phyloP scores from a whole-genome alignment of 805 yeast species.

The Metschnikowia gelsemii region DNA sequence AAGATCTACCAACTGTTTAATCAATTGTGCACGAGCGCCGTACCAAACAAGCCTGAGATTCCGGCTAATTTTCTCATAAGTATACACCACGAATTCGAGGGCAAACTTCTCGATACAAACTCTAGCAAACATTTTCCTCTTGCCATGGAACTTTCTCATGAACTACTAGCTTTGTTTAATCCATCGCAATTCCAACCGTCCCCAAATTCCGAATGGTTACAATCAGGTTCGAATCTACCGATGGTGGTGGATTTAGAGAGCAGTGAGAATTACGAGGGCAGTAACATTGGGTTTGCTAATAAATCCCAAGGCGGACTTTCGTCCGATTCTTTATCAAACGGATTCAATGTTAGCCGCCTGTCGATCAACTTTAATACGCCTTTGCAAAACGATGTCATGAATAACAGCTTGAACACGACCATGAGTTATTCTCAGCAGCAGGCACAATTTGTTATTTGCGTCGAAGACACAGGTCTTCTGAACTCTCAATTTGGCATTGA shows the following conservation, averaged over 20 bases:
- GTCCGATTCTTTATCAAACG: neutral
- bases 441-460: constrained; percentile 3
- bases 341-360: constrained; percentile 1
- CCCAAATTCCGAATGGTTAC: constrained; percentile 7
- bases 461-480: constrained; percentile 1
- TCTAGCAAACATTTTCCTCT: too few species aligned
- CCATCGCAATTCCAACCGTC: constrained; percentile 5
- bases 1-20: too few species aligned
- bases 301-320: neutral
- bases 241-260: constrained; percentile 2
- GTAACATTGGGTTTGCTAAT: neutral
- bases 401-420: neutral
- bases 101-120: too few species aligned
- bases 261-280: constrained; percentile 3
- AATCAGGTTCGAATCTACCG: constrained; percentile 6
- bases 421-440: constrained; percentile 4
- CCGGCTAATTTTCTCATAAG: too few species aligned
- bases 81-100: too few species aligned
- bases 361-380: neutral
- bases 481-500: neutral
- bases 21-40: too few species aligned
- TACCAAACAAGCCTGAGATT: too few species aligned
- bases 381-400: neutral
- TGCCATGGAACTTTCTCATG: constrained; percentile 9
- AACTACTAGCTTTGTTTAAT: constrained; percentile 11